Evolutionary conservation across 495 filamentous ascomycete genomes (phyloP).

Genomic region (Margaritispora aquatica): DNA sequence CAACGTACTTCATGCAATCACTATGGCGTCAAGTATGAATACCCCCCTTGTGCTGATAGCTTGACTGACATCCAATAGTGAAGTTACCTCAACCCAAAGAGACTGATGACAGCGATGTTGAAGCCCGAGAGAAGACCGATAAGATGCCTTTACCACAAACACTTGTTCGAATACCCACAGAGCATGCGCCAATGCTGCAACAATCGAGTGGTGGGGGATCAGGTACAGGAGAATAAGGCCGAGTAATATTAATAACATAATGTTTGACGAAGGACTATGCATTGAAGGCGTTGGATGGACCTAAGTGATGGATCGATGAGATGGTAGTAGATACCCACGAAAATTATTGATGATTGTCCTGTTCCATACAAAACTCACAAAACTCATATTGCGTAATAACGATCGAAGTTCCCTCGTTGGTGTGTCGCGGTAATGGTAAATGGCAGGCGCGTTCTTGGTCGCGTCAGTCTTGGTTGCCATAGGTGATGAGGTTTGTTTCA

Average conservation of each 20-base stretch:
- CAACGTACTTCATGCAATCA: constrained; percentile 86
- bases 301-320: neutral
- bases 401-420: too few species aligned
- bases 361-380: too few species aligned
- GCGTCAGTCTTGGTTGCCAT: constrained; percentile 12
- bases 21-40: constrained; percentile 86
- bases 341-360: neutral
- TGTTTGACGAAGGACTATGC: neutral
- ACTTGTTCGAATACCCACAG: constrained; percentile 71
- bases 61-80: constrained; percentile 29
- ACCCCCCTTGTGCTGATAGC: neutral
- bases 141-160: constrained; percentile 64
- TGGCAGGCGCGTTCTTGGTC: neutral
- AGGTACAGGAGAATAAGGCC: neutral
- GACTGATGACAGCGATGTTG: constrained; percentile 32
- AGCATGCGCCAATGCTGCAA: constrained; percentile 54
- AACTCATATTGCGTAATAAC: too few species aligned
- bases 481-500: neutral
- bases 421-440: too few species aligned
- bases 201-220: constrained; percentile 24
- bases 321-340: neutral
- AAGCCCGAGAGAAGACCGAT: constrained; percentile 29
- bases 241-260: neutral
- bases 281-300: neutral
- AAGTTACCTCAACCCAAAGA: constrained; percentile 57